phyloP scores from a whole-genome alignment of 176 grass and related monocot genomes.

The Luzula sylvatica region DNA sequence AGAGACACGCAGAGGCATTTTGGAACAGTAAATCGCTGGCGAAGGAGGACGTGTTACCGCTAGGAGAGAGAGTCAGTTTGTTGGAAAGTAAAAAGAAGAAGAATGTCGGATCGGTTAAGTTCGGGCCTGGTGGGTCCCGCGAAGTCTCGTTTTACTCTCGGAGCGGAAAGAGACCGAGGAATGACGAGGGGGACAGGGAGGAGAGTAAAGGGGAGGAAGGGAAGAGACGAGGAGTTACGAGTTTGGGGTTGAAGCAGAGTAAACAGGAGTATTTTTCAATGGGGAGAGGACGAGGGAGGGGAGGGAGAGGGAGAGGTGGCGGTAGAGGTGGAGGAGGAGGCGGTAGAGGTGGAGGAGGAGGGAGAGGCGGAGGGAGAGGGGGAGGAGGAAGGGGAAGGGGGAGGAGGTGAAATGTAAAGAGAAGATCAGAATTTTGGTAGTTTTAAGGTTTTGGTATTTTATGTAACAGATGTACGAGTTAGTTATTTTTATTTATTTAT shows the following conservation, averaged over 20 bases:
- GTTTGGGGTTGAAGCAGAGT: constrained; percentile 50
- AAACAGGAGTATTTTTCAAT: constrained; percentile 72
- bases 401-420: constrained; percentile 18
- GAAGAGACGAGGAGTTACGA: constrained; percentile 48
- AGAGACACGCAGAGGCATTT: constrained; percentile 77
- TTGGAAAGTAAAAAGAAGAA: constrained; percentile 27
- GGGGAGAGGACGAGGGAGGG: constrained; percentile 38
- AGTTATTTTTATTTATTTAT: too few relatives aligned
- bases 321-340: constrained; percentile 16
- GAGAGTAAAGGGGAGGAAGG: constrained; percentile 32
- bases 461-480: constrained; percentile 6
- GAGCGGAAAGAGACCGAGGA: constrained; percentile 30
- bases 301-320: constrained; percentile 19
- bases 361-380: not conserved
- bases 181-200: constrained; percentile 19
- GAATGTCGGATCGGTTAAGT: constrained; percentile 41
- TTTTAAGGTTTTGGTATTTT: not conserved
- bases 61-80: constrained; percentile 49
- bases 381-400: constrained; percentile 12
- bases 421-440: too few relatives aligned
- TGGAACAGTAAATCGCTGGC: constrained; percentile 48
- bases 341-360: constrained; percentile 14
- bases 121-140: constrained; percentile 56
- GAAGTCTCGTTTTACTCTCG: constrained; percentile 52
- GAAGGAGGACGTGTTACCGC: constrained; percentile 43